Evolutionary conservation across 73 alveolate species (phyloP).

Genomic region (Paramecium pentaurelia): DNA sequence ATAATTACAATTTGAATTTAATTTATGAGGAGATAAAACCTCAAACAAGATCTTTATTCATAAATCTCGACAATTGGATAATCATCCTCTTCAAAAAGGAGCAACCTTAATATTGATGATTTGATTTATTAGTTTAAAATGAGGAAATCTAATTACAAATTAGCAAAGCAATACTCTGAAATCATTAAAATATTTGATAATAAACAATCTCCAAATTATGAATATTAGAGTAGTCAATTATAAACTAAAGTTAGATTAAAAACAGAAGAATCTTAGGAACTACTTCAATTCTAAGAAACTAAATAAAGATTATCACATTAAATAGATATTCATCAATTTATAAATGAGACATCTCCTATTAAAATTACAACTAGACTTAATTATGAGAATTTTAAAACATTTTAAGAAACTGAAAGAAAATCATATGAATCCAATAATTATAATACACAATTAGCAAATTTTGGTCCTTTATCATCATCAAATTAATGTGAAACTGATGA

Average conservation of each 20-base stretch:
- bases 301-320: not conserved
- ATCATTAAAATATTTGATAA: not conserved
- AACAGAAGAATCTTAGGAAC: not conserved
- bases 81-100: not conserved
- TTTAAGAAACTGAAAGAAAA: not conserved
- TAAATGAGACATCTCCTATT: slow-evolving; percentile 11
- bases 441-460: not conserved
- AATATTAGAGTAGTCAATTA: not conserved
- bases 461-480: not conserved
- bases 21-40: not conserved
- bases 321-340: not conserved
- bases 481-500: not conserved
- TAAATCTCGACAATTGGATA: not conserved
- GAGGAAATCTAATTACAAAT: not conserved
- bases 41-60: not conserved
- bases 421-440: not conserved
- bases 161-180: not conserved
- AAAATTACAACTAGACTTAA: not conserved
- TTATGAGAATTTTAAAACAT: not conserved
- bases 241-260: not conserved
- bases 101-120: slow-evolving; percentile 6
- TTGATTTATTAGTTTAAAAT: not conserved
- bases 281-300: not conserved
- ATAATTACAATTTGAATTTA: slow-evolving; percentile 1
- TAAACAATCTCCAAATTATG: not conserved